Evolutionary conservation across 208 protist genomes (phyloP).

Genomic region (Crithidia bombi): DNA sequence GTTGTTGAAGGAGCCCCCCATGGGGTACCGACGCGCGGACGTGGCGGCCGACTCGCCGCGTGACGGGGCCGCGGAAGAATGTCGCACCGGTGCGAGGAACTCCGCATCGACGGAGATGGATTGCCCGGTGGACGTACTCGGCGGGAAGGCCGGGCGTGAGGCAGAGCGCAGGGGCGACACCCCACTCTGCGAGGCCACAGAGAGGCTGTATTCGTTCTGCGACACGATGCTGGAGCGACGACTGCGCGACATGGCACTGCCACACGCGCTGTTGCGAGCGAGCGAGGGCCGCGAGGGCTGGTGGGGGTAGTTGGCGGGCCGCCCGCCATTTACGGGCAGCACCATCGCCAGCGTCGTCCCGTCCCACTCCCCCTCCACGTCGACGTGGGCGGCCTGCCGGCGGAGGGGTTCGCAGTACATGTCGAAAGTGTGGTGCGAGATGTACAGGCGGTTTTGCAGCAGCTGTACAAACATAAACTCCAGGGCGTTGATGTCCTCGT

Average conservation of each 20-base stretch:
- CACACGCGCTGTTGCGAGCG: conserved; percentile 15
- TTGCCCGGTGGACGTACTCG: conserved; percentile 21
- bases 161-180: conserved; percentile 32
- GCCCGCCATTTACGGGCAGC: conserved; percentile 14
- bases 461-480: conserved; percentile 58
- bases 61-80: conserved; percentile 19
- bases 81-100: conserved; percentile 17
- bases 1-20: conserved; percentile 4
- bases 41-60: conserved; percentile 17
- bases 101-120: conserved; percentile 34
- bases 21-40: conserved; percentile 22
- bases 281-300: conserved; percentile 23
- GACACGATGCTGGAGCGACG: conserved; percentile 35
- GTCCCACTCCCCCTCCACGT: conserved; percentile 17
- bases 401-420: conserved; percentile 47
- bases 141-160: conserved; percentile 28
- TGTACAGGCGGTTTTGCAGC: conserved; percentile 68
- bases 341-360: conserved; percentile 8
- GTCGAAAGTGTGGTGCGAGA: conserved; percentile 60
- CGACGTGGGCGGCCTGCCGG: conserved; percentile 34
- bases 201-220: conserved; percentile 33
- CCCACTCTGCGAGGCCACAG: conserved; percentile 23
- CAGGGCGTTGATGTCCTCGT: conserved; percentile 69
- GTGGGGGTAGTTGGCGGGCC: not conserved
- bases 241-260: conserved; percentile 22